These are phyloP conservation scores for Euphorbia schlechtendalii DNA, from an alignment of 441 rosid genomes.

Conservation along the genomic window DNA sequence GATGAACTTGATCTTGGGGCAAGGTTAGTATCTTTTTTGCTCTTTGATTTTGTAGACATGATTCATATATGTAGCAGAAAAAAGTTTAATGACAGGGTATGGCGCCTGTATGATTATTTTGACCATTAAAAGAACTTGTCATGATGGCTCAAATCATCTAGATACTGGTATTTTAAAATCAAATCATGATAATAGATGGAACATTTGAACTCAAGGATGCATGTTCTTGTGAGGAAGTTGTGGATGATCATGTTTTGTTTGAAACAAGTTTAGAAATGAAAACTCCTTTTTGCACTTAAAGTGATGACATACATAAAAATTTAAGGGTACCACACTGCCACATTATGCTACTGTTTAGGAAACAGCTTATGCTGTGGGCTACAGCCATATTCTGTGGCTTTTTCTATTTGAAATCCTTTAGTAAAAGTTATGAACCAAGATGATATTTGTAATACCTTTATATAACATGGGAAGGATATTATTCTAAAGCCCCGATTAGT, in stretches of 20 bases:
- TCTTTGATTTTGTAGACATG: slow-evolving; percentile 1
- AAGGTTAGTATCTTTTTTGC: slow-evolving; percentile 50
- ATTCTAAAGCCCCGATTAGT: not conserved
- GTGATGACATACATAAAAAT: not conserved
- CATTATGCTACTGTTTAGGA: not conserved
- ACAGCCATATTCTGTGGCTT: not conserved
- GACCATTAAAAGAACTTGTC: not conserved
- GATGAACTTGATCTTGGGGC: slow-evolving; percentile 75
- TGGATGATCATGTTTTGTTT: slow-evolving; percentile 4
- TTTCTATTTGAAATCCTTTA: not conserved
- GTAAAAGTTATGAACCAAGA: not conserved
- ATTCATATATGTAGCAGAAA: not conserved
- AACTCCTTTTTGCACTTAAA: not conserved
- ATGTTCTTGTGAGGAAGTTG: not conserved
- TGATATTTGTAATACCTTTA: not conserved
- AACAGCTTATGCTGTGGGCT: not conserved
- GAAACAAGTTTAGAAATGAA: slow-evolving; percentile 1
- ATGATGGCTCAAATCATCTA: slow-evolving; percentile 1
- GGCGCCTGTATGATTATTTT: not conserved
- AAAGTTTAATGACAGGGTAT: not conserved
- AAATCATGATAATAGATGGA: not conserved
- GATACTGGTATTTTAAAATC: not conserved
- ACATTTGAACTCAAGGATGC: not conserved
- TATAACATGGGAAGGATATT: not conserved
- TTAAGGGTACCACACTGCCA: not conserved